Evolutionary conservation across 75 land plant genomes (phyloP), one percentile per base, ranked within the genome.

Genomic region (Pinus tabuliformis): DNA sequence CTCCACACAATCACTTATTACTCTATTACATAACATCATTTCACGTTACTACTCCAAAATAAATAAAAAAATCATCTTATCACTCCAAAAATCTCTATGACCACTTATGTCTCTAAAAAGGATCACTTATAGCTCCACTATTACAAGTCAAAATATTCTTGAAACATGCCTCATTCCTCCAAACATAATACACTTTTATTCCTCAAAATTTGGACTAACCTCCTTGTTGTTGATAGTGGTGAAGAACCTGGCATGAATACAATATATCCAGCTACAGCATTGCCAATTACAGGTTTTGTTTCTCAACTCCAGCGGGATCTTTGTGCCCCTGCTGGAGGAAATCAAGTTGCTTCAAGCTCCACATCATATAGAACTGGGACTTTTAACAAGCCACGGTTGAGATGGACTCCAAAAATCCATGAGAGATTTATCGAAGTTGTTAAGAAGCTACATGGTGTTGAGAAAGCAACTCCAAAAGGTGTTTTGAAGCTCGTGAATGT

Each of bases 391-490:
- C 57, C 57, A 5, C 74, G 78, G 56, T 20, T 77, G 75, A 64
- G 78, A 52, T 77, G 78, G 78, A 77, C 78, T 45, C 78, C 22
- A 65, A 76, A 77, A 28, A 57, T 77, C 14, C 78, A 77, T 16
- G 78, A 77, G 33, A 20, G 75, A 49, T 77, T 77, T 68, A 56
- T 77, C 7, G 56, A 68, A 77, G 78, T 76, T 39, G 78, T 77
- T 15, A 68, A 70, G 26, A 45, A 70, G 52, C 78, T 77, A 14
- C 77, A 77, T 77, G 78, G 78, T 45, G 76, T 58, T 26, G 78
- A 77, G 30, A 77, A 75, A 65, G 83, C 83, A 18, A 82, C 83
- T 21, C 83, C 83, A 39, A 82, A 82, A 58, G 72, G 61, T 15
- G 81, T 82, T 58, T 64, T 82, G 59, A 63, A 74, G 61, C 65